These are phyloP conservation scores for Emergomyces pasteurianus DNA, from an alignment of 2,329 filamentous ascomycete species.

Conservation along the genomic window DNA sequence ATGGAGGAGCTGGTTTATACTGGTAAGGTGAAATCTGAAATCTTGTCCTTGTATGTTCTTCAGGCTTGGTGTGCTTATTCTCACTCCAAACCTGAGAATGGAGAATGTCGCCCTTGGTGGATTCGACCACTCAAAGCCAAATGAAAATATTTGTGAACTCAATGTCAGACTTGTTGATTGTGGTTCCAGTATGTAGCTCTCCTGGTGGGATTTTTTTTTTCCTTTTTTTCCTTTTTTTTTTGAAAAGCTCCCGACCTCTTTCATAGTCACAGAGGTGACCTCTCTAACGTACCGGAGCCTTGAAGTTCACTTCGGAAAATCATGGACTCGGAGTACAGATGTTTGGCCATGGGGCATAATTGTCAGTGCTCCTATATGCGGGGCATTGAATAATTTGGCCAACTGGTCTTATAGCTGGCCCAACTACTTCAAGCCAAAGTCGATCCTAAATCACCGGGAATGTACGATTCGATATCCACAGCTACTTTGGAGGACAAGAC, in stretches of 20 bases:
- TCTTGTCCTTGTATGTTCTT: neutral
- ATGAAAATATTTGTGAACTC: slow-evolving; percentile 8
- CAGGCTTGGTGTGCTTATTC: neutral
- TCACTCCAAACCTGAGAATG: slow-evolving; percentile 12
- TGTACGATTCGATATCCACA: slow-evolving; percentile 9
- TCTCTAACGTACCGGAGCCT: slow-evolving; percentile 11
- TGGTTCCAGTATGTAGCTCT: slow-evolving; percentile 8
- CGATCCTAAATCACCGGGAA: slow-evolving; percentile 9
- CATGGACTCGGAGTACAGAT: slow-evolving; percentile 10
- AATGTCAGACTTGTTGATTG: slow-evolving; percentile 12
- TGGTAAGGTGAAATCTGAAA: slow-evolving; percentile 4
- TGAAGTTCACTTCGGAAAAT: slow-evolving; percentile 11
- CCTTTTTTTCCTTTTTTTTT: neutral
- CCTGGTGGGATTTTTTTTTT: neutral
- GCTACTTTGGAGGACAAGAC: slow-evolving; percentile 8
- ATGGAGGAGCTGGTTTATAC: slow-evolving; percentile 11
- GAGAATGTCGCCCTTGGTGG: slow-evolving; percentile 10
- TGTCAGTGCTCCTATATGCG: slow-evolving; percentile 3
- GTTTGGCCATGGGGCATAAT: slow-evolving; percentile 14
- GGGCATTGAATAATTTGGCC: neutral
- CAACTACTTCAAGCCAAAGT: slow-evolving; percentile 10
- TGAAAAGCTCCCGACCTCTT: no score
- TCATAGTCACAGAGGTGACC: slow-evolving; percentile 10
- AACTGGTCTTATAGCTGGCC: slow-evolving; percentile 6
- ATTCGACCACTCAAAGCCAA: slow-evolving; percentile 9